A percentile compares a stretch with the other conserved stretches of the same genome.
phyloP scores from a whole-genome alignment of 768 basidiomycete species.

The Hericium coralloides region DNA sequence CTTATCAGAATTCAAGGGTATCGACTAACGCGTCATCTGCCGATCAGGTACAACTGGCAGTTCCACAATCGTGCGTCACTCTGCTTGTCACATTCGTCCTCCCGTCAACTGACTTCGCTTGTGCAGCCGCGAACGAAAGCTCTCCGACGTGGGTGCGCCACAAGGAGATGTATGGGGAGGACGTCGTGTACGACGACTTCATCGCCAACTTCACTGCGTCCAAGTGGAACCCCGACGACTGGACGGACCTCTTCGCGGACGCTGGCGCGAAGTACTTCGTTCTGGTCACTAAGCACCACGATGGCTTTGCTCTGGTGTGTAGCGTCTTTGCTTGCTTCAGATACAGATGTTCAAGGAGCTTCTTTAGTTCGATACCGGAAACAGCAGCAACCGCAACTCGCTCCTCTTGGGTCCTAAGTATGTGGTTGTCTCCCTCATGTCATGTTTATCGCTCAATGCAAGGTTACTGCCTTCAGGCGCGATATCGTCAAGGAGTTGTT shows the following conservation, averaged over 20 bases:
- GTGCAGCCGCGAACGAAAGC: slow-evolving; percentile 26
- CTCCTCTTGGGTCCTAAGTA: slow-evolving; percentile 38
- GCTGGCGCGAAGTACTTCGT: slow-evolving; percentile 59
- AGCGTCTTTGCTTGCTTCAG: background rate
- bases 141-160: slow-evolving; percentile 42
- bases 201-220: slow-evolving; percentile 43
- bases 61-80: background rate
- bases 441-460: background rate
- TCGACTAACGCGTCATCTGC: background rate
- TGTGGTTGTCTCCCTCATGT: background rate
- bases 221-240: slow-evolving; percentile 44
- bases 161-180: slow-evolving; percentile 35
- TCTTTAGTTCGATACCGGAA: slow-evolving; percentile 38
- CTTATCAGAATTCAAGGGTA: background rate
- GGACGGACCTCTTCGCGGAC: slow-evolving; percentile 44
- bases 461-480: background rate
- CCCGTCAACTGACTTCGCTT: slow-evolving; percentile 6
- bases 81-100: background rate
- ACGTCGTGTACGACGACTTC: slow-evolving; percentile 49
- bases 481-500: background rate
- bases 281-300: slow-evolving; percentile 55
- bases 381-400: slow-evolving; percentile 42
- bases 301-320: slow-evolving; percentile 37
- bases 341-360: background rate
- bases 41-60: background rate